Base-by-base conservation (phyloP, 176 grass and related monocot genomes). In the Carex pumila region DNA sequence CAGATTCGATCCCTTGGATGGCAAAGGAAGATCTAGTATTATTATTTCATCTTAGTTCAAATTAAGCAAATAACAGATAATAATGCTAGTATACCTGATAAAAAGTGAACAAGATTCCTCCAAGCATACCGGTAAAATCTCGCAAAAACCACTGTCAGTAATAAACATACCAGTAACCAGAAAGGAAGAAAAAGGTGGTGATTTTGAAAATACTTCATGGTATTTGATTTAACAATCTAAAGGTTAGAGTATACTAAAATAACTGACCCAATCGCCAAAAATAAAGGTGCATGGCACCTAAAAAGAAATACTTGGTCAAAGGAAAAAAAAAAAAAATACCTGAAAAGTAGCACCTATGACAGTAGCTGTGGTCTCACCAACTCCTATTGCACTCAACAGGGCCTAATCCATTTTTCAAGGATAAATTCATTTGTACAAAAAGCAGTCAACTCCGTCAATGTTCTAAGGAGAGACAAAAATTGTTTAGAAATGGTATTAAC, bases 321-420 rank as follows among this genome's bases (percentile, higher is more conserved):
- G 21, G 41, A 77, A 59, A 85, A 34, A 22, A 25, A 77, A 59
- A 85, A 34, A 22, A 25, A 71, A 29, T 15, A 98, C 96, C 91
- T 98, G 96, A 85, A 98, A 98, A 60, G 95, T 95, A 82, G 96
- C 92, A 90, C 96, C 96, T 56, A 98, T 98, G 52, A 98, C 91
- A 10, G 96, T 98, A 29, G 92, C 96, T 67, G 92, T 91, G 81
- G 94, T 91, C 83, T 95, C 93, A 0, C 91, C 96, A 19, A 95
- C 96, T 49, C 96, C 96, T 63, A 95, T 98, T 18, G 96, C 96
- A 43, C 96, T 90, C 87, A 98, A 83, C 68, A 95, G 88, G 89
- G 91, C 93, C 96, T 98, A 85, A 63, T 39, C 14, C 69, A 85
- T 43, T 85, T 53, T 71, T 86, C 22, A 90, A 57, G 13, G 13